Evolutionary conservation across 371 early-diverging fungal species (phyloP), one percentile per base, ranked within the genome.

Genomic region (Gilbertella persicaria): DNA sequence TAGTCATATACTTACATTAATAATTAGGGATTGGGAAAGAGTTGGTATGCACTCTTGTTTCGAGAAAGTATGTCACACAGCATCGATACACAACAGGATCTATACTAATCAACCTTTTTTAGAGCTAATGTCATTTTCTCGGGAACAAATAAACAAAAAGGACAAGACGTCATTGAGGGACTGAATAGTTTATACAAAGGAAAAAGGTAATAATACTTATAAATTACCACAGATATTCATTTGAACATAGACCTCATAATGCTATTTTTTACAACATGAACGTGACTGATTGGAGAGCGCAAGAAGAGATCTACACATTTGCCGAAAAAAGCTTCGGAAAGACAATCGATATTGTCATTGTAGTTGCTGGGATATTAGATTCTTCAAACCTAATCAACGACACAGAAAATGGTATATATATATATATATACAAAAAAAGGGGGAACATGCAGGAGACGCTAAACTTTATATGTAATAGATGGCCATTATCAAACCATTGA

Each of bases 331-430:
- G 59, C 3, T 84, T 81, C 48, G 74, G 73, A 14, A 38, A 66
- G 13, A 26, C 58, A 0, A 58, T 85, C 12, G 80, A 84, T 44
- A 85, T 91, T 45, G 74, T 88, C 28, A 66, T 85, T 44, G 78
- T 86, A 54, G 81, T 86, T 41, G 89, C 87, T 7, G 89, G 89
- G 0, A 82, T 85, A 42, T 60, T 69, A 9, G 86, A 82, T 49
- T 59, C 56, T 3, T 48, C 55, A 0, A 58, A 62, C n/a, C 48
- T 78, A 2, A 53, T 69, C 16, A 55, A 66, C 9, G 81, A 79
- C 41, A 53, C 14, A n/a, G 70, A 69, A 37, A 59, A 60, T 57
- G 68, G 64, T 68, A 43, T 4, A 16, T 21, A 36, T 14, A 0
- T n/a, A 42, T 25, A 44, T n/a, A 20, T 7, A 17, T 17, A 8